Evolutionary conservation across 306 rosid species (phyloP).

Genomic region (Vigna mungo): DNA sequence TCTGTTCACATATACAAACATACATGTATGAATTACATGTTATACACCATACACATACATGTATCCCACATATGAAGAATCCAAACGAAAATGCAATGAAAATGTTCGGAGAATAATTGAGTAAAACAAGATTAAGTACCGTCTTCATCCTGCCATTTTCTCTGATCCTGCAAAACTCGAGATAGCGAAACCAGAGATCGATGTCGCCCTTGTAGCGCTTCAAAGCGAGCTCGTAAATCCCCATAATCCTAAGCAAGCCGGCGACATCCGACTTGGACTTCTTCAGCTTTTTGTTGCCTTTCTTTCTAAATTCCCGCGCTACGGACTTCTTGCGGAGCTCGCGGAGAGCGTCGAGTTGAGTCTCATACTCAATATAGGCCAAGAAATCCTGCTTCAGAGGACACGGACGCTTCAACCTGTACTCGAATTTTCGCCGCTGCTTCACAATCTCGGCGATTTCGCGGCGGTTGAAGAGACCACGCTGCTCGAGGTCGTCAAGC

Average conservation of each 20-base stretch:
- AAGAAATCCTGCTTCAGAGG: constrained; percentile 52
- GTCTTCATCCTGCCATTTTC: constrained; percentile 84
- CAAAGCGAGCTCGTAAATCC: constrained; percentile 51
- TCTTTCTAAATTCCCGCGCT: constrained; percentile 42
- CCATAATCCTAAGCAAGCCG: constrained; percentile 41
- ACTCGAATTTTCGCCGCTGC: constrained; percentile 56
- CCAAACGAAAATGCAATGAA: neutral
- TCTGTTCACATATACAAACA: neutral
- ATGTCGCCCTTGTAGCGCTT: constrained; percentile 57
- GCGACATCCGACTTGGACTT: constrained; percentile 53
- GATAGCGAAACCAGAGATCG: constrained; percentile 55
- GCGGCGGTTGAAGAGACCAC: constrained; percentile 49
- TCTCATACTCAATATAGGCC: constrained; percentile 53
- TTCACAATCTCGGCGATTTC: constrained; percentile 57
- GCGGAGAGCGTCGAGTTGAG: constrained; percentile 52
- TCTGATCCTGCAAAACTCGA: constrained; percentile 71
- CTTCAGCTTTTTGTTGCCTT: constrained; percentile 45
- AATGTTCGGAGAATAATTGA: neutral
- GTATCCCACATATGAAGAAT: neutral
- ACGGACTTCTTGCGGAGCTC: constrained; percentile 51
- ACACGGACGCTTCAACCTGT: constrained; percentile 48
- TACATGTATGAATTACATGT: neutral
- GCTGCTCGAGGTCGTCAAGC: constrained; percentile 56
- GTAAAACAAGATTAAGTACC: constrained; percentile 43
- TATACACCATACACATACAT: neutral